A percentile compares a stretch with the other conserved stretches of the same genome.
Evolutionary conservation across 2,329 filamentous ascomycete species (phyloP).

Genomic region (Colletotrichum lentis): DNA sequence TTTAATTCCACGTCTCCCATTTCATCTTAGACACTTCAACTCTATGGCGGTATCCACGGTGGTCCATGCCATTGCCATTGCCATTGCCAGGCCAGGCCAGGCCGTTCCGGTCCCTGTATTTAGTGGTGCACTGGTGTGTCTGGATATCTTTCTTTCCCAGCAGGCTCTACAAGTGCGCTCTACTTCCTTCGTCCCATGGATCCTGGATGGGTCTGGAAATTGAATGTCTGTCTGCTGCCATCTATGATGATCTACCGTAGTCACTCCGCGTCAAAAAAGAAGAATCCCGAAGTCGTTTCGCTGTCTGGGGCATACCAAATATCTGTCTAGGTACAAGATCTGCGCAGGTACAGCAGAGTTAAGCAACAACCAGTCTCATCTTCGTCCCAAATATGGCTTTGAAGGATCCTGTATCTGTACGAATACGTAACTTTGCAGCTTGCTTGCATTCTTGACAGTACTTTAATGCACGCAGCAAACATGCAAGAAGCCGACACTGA

Average conservation of each 20-base stretch:
- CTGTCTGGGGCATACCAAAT: not conserved
- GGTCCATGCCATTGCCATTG: constrained; percentile 2
- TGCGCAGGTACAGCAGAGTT: constrained; percentile 6
- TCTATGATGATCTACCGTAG: constrained; percentile 19
- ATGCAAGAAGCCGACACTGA: not conserved
- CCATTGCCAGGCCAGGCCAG: not conserved
- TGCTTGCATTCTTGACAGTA: constrained; percentile 34
- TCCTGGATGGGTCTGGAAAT: constrained; percentile 35
- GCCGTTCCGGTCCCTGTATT: constrained; percentile 5
- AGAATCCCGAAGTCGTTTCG: too few relatives aligned
- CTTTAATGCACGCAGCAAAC: constrained; percentile 16
- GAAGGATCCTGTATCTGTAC: not conserved
- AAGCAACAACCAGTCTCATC: constrained; percentile 23
- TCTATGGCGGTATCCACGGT: constrained; percentile 7
- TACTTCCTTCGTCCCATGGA: constrained; percentile 21
- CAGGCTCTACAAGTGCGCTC: not conserved
- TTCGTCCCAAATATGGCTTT: constrained; percentile 26
- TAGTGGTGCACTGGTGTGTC: not conserved
- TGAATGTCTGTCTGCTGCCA: constrained; percentile 19
- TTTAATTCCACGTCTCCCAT: constrained; percentile 24
- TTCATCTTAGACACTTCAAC: constrained; percentile 12
- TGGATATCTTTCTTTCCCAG: too few relatives aligned
- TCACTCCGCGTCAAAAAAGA: not conserved
- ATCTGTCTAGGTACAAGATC: not conserved
- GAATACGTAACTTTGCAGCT: constrained; percentile 29